A percentile compares a stretch with the other conserved stretches of the same genome.
These are phyloP conservation scores for Zasmidium cellare DNA, from an alignment of 2,329 filamentous ascomycete genomes.

Conservation along the genomic window DNA sequence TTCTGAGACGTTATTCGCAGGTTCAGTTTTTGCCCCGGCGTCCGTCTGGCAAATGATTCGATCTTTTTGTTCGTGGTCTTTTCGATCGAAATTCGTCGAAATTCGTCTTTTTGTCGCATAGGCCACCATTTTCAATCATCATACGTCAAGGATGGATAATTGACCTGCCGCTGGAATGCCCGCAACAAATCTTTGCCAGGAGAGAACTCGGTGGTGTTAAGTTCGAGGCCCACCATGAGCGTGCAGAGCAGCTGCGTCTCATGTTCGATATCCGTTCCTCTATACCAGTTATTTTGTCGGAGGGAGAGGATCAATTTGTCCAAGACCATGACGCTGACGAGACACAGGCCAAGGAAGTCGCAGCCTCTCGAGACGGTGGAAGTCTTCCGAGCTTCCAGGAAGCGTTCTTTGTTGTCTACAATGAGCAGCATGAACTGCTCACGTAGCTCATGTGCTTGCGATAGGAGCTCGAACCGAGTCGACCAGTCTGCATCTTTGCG, in stretches of 20 bases:
- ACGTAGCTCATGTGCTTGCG: constrained; percentile 12
- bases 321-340: constrained; percentile 14
- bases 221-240: constrained; percentile 14
- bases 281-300: constrained; percentile 5
- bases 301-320: constrained; percentile 15
- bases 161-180: constrained; percentile 13
- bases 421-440: constrained; percentile 10
- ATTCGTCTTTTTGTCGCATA: neutral
- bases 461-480: constrained; percentile 6
- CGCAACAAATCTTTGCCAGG: constrained; percentile 11
- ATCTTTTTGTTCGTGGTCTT: too few relatives aligned
- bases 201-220: constrained; percentile 9
- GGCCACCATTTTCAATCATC: neutral
- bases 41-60: too few relatives aligned
- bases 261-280: constrained; percentile 8
- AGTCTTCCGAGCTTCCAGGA: constrained; percentile 4
- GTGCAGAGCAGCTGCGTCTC: constrained; percentile 15
- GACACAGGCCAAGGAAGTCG: constrained; percentile 15
- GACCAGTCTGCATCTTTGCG: constrained; percentile 3
- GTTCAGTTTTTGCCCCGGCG: too few relatives aligned
- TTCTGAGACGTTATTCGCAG: too few relatives aligned
- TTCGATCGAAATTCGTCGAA: too few relatives aligned
- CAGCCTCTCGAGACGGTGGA: constrained; percentile 1
- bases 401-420: constrained; percentile 8
- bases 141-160: constrained; percentile 9